Evolutionary conservation across 2,329 filamentous ascomycete species (phyloP).

Genomic region (Drechslerella coelobrocha): DNA sequence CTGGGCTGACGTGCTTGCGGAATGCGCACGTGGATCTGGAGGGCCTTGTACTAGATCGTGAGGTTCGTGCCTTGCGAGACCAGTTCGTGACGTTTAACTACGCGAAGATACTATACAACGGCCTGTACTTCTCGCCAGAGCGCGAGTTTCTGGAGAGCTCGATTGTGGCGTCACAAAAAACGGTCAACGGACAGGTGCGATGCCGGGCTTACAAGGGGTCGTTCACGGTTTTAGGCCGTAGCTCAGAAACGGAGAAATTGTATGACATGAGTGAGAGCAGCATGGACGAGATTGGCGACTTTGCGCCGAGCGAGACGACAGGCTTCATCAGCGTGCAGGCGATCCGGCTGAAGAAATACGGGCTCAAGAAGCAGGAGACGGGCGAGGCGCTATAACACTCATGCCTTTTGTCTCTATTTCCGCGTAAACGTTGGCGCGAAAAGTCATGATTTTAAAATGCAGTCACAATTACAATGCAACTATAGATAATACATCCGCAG

Average conservation of each 20-base stretch:
- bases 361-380: constrained; percentile 51
- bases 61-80: constrained; percentile 73
- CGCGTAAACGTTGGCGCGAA: too few species aligned
- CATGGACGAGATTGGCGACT: constrained; percentile 75
- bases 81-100: constrained; percentile 73
- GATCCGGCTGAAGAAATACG: constrained; percentile 67
- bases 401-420: neutral
- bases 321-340: constrained; percentile 75
- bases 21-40: constrained; percentile 69
- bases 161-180: constrained; percentile 67
- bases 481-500: neutral
- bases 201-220: constrained; percentile 72
- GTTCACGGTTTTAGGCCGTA: constrained; percentile 67
- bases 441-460: too few species aligned
- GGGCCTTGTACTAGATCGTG: constrained; percentile 72
- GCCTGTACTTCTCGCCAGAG: constrained; percentile 72
- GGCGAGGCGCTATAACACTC: constrained; percentile 51
- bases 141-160: constrained; percentile 74
- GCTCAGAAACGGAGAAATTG: constrained; percentile 71
- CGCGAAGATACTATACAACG: constrained; percentile 68
- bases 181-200: constrained; percentile 69
- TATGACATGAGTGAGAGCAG: constrained; percentile 71
- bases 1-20: constrained; percentile 66
- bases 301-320: constrained; percentile 70
- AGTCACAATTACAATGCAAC: too few species aligned